Evolutionary conservation across 2,329 filamentous ascomycete species (phyloP).

Genomic region (Esteya vermicola): DNA sequence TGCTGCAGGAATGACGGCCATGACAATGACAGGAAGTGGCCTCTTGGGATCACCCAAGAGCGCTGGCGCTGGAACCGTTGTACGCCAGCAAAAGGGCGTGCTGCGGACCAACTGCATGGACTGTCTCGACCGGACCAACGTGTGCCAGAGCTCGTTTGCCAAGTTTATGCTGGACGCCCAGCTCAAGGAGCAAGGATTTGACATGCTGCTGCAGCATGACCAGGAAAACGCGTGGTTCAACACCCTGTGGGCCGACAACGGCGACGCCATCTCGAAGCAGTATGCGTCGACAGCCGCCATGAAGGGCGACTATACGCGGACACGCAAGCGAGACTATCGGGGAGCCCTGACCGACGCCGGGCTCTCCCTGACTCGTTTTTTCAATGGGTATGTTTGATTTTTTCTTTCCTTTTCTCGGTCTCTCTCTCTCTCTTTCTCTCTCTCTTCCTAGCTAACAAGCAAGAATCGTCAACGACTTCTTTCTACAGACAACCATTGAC

Average conservation of each 20-base stretch:
- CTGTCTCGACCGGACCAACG: conserved; percentile 89
- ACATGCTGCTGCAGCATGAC: conserved; percentile 61
- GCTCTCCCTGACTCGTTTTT: conserved; percentile 66
- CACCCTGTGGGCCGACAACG: conserved; percentile 92
- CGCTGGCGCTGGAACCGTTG: conserved; percentile 13
- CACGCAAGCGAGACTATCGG: conserved; percentile 76
- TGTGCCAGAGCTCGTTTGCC: conserved; percentile 84
- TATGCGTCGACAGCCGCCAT: conserved; percentile 92
- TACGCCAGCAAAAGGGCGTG: conserved; percentile 52
- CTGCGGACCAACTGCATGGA: conserved; percentile 98
- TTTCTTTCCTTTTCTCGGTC: not conserved
- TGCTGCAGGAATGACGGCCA: conserved; percentile 7
- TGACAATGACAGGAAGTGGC: not conserved
- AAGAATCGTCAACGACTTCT: conserved; percentile 96
- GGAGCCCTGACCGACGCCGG: conserved; percentile 86
- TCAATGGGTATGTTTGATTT: conserved; percentile 39
- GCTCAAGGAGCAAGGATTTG: conserved; percentile 60
- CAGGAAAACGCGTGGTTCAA: conserved; percentile 89
- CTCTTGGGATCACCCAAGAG: no score
- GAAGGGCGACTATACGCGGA: conserved; percentile 93
- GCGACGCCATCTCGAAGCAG: conserved; percentile 87
- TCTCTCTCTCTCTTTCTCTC: not conserved
- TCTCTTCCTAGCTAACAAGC: conserved; percentile 11
- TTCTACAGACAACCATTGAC: conserved; percentile 88
- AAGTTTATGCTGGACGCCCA: conserved; percentile 71